Conservation (phyloP, 441 rosid genomes). For the Populus trichocarpa region DNA sequence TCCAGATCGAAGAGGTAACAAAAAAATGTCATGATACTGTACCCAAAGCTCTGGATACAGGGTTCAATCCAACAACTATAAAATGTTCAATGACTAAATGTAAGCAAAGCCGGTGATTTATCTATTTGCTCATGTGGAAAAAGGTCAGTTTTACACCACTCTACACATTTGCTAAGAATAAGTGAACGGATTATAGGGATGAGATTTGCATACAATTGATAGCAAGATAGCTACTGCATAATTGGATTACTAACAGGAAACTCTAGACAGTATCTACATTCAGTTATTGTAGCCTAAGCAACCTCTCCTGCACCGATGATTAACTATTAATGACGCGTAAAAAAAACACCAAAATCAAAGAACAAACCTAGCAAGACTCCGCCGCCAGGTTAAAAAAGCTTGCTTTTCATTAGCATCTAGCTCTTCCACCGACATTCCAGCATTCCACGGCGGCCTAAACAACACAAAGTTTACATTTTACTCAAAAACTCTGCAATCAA, state of each 20-base stretch:
- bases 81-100: background rate
- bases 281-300: background rate
- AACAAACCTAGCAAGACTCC: slow-evolving; percentile 71
- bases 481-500: background rate
- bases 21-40: background rate
- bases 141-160: background rate
- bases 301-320: background rate
- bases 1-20: background rate
- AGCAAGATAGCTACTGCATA: no score
- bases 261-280: background rate
- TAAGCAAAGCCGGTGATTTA: background rate
- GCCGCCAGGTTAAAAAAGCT: slow-evolving; percentile 82
- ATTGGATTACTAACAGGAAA: no score
- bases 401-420: slow-evolving; percentile 78
- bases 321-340: background rate
- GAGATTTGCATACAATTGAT: no score
- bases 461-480: background rate
- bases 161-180: background rate
- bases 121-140: background rate
- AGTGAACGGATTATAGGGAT: no score
- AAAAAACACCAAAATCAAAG: background rate
- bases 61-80: background rate
- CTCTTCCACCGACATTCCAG: slow-evolving; percentile 70
- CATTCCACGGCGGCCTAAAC: slow-evolving; percentile 74
- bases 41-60: background rate